Evolutionary conservation across 441 rosid genomes (phyloP), one percentile per base, ranked within the genome.

Genomic region (Populus trichocarpa): DNA sequence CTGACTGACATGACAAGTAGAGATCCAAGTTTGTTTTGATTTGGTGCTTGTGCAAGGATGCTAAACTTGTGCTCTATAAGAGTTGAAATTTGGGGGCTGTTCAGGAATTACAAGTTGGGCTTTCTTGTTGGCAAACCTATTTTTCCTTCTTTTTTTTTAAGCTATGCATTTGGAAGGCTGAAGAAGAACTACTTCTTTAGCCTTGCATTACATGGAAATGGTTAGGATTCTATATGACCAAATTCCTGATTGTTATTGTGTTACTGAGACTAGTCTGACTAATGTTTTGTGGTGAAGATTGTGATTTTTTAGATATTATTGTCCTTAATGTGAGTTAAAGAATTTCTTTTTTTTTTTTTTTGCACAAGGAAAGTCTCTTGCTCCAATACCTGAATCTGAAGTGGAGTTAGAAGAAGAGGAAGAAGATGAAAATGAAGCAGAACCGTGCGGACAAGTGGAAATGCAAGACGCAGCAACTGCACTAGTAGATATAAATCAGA

Each of bases 381-480:
- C 97, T 89, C 92, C 98, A 70, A 95, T 95, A 85, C 97, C 97
- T 32, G 99, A 95, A 78, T 90, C 93, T 6, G 99, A 95, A 76
- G 87, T 86, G 38, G 98, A 95, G 88, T 75, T 89, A 63, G 99
- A 91, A 80, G 93, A 90, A 81, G 97, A 92, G 32, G 92, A 84
- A 28, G 91, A 87, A 76, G 16, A 25, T 26, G 77, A 83, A 63
- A 78, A 78, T 8, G 88, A 78, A 72, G 73, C 25, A 70, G 84
- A 71, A 65, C 35, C 13, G 12, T 76, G 33, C 74, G 78, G 79
- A 25, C 80, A 79, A 53, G 80, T 63, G 40, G 75, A 68, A 75
- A 73, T 38, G 26, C 81, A 77, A 63, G 83, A 73, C 50, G 63
- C 68, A 8, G 68, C 67, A 28, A 80, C 72, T 71, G 36, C 85